These are phyloP conservation scores for Botryotinia calthae DNA, from an alignment of 2,329 filamentous ascomycete genomes.

Conservation along the genomic window DNA sequence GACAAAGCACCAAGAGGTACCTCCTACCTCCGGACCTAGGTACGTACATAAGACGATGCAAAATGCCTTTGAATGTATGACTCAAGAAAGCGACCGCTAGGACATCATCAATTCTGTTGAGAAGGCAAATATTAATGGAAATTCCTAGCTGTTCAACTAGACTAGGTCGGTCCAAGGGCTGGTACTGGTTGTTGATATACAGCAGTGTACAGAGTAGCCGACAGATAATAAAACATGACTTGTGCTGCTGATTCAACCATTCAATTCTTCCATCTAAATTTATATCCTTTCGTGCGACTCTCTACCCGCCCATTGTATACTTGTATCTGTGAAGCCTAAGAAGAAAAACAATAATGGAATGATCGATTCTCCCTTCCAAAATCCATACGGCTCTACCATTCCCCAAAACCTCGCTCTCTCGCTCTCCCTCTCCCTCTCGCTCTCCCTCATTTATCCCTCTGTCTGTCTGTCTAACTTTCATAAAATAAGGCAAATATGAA, in stretches of 20 bases:
- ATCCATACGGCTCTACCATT: background rate
- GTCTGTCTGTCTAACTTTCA: background rate
- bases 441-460: background rate
- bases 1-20: background rate
- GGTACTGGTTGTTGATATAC: background rate
- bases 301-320: conserved; percentile 1
- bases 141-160: background rate
- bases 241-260: conserved; percentile 1
- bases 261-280: background rate
- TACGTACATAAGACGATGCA: background rate
- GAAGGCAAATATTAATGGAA: background rate
- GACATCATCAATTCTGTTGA: background rate
- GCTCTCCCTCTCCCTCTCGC: background rate
- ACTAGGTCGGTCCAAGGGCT: background rate
- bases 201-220: background rate
- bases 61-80: background rate
- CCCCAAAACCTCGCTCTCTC: background rate
- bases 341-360: background rate
- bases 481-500: background rate
- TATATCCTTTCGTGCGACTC: background rate
- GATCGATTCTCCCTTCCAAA: background rate
- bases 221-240: conserved; percentile 12
- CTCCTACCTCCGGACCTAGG: background rate
- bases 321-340: background rate
- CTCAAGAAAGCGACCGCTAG: conserved; percentile 7